A percentile compares a stretch with the other conserved stretches of the same genome.
Conservation (phyloP, 495 filamentous ascomycete species). For the Thozetella sp. region DNA sequence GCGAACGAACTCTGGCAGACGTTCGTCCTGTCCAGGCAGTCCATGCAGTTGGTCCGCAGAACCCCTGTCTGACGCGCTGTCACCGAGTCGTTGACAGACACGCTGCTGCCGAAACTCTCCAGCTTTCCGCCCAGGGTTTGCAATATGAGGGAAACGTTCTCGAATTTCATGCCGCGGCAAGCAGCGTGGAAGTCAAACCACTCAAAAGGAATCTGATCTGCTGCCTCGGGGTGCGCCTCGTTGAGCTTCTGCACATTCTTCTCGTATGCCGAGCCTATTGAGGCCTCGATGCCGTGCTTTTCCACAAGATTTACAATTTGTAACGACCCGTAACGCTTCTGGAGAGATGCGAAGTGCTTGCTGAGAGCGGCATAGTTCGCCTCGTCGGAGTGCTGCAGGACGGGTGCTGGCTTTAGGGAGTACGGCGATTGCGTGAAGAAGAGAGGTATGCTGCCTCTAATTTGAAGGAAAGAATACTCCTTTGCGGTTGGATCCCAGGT, state of each 20-base stretch:
- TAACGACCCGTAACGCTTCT: constrained; percentile 68
- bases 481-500: constrained; percentile 61
- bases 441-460: constrained; percentile 84
- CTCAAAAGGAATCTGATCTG: constrained; percentile 63
- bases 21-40: constrained; percentile 92
- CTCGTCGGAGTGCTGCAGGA: constrained; percentile 74
- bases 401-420: constrained; percentile 84
- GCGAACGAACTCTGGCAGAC: constrained; percentile 89
- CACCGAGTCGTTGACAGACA: constrained; percentile 50
- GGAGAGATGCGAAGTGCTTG: constrained; percentile 72
- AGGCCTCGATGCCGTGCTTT: constrained; percentile 76
- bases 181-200: constrained; percentile 96
- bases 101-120: constrained; percentile 64
- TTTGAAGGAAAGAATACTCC: constrained; percentile 81
- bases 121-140: constrained; percentile 66
- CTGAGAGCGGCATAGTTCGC: constrained; percentile 77
- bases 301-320: constrained; percentile 87
- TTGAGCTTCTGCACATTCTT: constrained; percentile 64
- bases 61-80: constrained; percentile 67
- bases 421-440: constrained; percentile 95
- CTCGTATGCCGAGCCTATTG: constrained; percentile 78
- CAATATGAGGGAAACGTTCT: constrained; percentile 82
- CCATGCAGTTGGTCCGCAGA: constrained; percentile 94
- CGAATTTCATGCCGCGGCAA: constrained; percentile 95
- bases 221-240: constrained; percentile 55